Conservation (phyloP, 83 land plant species). For the Picea engelmannii region DNA sequence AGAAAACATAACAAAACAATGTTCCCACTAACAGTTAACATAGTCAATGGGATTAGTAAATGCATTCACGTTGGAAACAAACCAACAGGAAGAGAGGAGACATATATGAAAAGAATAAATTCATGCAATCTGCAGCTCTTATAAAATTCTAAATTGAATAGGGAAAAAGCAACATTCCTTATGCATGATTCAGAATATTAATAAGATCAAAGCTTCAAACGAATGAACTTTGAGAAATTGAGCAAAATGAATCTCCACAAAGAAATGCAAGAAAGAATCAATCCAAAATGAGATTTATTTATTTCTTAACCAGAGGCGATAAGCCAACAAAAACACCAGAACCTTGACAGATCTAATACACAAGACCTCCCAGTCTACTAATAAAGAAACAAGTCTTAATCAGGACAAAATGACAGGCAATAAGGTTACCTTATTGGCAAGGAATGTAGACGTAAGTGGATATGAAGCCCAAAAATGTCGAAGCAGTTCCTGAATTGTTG, state of each 20-base stretch:
- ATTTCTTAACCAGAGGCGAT: background rate
- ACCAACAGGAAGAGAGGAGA: background rate
- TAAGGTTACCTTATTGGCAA: constrained; percentile 55
- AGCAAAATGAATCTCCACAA: background rate
- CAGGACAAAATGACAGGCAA: background rate
- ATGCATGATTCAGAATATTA: background rate
- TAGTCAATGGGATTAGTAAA: background rate
- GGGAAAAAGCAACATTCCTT: background rate
- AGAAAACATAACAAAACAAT: background rate
- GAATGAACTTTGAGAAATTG: no score
- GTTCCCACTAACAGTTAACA: background rate
- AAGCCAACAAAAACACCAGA: background rate
- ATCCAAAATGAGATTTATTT: background rate
- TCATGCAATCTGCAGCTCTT: background rate
- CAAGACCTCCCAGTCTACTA: background rate
- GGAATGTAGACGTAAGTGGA: constrained; percentile 64
- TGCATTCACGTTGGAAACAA: background rate
- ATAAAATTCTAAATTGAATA: background rate
- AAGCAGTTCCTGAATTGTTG: constrained; percentile 68
- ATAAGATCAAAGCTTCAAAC: background rate
- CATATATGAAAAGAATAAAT: background rate
- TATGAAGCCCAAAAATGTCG: constrained; percentile 83
- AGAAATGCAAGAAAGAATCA: background rate
- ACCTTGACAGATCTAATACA: background rate
- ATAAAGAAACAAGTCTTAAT: background rate